These are phyloP conservation scores for Aspergillus piperis DNA, from an alignment of 2,329 filamentous ascomycete species.

Conservation along the genomic window DNA sequence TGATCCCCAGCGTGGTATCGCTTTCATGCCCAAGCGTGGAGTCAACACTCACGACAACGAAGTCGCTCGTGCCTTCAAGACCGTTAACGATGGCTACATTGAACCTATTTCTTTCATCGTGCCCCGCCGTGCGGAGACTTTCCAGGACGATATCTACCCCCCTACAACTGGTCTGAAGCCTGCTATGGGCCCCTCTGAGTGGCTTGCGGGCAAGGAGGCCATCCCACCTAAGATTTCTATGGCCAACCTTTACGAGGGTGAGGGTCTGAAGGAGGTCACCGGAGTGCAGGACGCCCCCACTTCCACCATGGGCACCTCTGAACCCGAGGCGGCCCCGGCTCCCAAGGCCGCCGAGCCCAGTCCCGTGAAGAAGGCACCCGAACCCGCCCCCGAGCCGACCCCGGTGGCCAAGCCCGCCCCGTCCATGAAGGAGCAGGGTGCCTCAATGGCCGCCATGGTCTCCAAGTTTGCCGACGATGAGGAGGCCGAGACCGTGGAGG, in stretches of 20 bases:
- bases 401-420: conserved; percentile 57
- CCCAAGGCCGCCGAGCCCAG: conserved; percentile 47
- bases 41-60: conserved; percentile 98
- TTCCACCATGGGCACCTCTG: conserved; percentile 41
- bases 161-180: conserved; percentile 79
- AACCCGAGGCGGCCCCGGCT: conserved; percentile 53
- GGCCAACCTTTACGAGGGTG: conserved; percentile 86
- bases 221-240: conserved; percentile 90
- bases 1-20: conserved; percentile 91
- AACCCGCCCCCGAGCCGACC: conserved; percentile 35
- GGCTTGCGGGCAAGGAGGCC: conserved; percentile 81
- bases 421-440: conserved; percentile 80
- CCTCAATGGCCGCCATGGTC: conserved; percentile 81
- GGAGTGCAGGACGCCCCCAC: conserved; percentile 44
- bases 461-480: conserved; percentile 80
- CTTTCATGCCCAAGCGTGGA: conserved; percentile 90
- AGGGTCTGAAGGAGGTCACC: conserved; percentile 72
- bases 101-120: conserved; percentile 98
- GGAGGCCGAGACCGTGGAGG: conserved; percentile 58
- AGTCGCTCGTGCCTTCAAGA: conserved; percentile 94
- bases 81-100: conserved; percentile 89
- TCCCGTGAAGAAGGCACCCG: conserved; percentile 27
- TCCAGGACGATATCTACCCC: conserved; percentile 96
- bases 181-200: conserved; percentile 77
- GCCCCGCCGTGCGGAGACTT: conserved; percentile 85